Evolutionary conservation across 2,329 filamentous ascomycete genomes (phyloP).

Genomic region (Neopestalotiopsis sp.): DNA sequence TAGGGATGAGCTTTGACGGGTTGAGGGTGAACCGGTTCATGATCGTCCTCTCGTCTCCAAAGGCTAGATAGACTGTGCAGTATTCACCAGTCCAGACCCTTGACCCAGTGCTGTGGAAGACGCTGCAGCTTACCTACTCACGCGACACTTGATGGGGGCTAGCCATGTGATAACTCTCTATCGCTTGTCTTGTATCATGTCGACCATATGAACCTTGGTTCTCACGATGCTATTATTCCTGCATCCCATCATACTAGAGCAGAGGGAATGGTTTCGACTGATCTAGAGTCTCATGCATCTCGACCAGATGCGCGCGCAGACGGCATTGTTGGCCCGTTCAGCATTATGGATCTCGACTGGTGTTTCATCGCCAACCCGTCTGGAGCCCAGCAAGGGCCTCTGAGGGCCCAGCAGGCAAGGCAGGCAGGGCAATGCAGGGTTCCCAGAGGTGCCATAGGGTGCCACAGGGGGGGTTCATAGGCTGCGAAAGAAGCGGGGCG

Average conservation of each 20-base stretch:
- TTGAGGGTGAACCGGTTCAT: slow-evolving; percentile 4
- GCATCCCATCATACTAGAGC: not conserved
- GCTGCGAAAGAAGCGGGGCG: not conserved
- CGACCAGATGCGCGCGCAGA: not conserved
- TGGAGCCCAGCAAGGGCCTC: not conserved
- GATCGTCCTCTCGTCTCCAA: slow-evolving; percentile 3
- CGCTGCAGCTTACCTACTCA: not conserved
- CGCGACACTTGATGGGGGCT: not conserved
- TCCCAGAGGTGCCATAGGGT: not conserved
- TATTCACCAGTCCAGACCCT: not conserved
- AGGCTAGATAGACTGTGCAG: not conserved
- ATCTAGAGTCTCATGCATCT: slow-evolving; percentile 11
- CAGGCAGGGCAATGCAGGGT: not conserved
- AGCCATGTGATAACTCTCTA: not conserved
- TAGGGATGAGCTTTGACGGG: not conserved
- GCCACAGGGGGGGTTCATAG: not conserved
- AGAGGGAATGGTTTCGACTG: slow-evolving; percentile 5
- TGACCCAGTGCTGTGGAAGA: not conserved
- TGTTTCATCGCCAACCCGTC: slow-evolving; percentile 8
- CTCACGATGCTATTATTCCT: not conserved
- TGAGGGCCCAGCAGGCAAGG: not conserved
- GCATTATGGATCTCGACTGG: slow-evolving; percentile 9
- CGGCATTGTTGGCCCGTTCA: not conserved
- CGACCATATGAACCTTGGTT: not conserved
- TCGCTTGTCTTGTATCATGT: not conserved